These are phyloP conservation scores for Coemansia sp. DNA, from an alignment of 192 early-diverging fungal species.

Conservation along the genomic window DNA sequence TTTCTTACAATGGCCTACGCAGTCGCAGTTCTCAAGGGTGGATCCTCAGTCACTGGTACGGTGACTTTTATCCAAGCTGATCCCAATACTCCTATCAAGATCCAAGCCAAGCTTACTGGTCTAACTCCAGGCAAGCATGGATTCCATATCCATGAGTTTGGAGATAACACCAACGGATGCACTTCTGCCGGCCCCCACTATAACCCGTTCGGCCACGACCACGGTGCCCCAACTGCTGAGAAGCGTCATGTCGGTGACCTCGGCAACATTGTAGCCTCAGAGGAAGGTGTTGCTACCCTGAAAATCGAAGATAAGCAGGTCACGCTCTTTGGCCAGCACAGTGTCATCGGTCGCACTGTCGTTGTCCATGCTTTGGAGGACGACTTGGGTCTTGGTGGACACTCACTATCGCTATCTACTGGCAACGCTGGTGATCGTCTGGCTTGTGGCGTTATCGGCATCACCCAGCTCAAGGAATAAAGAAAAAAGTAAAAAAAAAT, in stretches of 20 bases:
- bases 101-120: constrained; percentile 66
- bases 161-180: constrained; percentile 80
- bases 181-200: constrained; percentile 86
- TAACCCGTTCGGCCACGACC: constrained; percentile 78
- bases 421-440: constrained; percentile 88
- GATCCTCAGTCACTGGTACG: constrained; percentile 70
- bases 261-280: constrained; percentile 75
- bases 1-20: constrained; percentile 76
- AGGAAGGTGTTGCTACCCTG: constrained; percentile 61
- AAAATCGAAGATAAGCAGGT: constrained; percentile 66
- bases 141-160: constrained; percentile 86
- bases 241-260: constrained; percentile 89
- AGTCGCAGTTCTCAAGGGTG: constrained; percentile 78
- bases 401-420: constrained; percentile 75
- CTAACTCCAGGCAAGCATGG: constrained; percentile 78
- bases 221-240: constrained; percentile 74
- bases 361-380: constrained; percentile 86
- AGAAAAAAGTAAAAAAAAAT: constrained; percentile 5
- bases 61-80: constrained; percentile 73
- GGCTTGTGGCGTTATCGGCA: constrained; percentile 91
- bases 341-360: constrained; percentile 82
- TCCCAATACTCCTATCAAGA: constrained; percentile 59
- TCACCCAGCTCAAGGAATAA: constrained; percentile 43
- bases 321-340: constrained; percentile 74
- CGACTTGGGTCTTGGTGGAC: constrained; percentile 81